phyloP scores from a whole-genome alignment of 805 yeast genomes.

The Saccharomycopsis fermentans region DNA sequence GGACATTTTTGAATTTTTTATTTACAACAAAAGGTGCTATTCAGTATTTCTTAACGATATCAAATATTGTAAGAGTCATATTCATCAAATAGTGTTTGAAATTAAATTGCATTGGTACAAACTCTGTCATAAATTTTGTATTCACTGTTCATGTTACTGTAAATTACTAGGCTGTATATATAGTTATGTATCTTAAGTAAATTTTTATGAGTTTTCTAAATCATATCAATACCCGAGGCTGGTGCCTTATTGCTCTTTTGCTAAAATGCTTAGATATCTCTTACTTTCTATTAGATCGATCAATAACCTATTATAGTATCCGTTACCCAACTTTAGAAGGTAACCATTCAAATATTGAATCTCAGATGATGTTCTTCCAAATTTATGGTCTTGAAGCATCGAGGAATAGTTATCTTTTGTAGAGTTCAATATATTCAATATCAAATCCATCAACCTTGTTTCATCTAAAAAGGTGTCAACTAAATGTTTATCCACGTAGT shows the following conservation, averaged over 20 bases:
- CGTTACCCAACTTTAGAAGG: slow-evolving; percentile 45
- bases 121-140: no score
- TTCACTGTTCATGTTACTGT: no score
- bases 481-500: slow-evolving; percentile 7
- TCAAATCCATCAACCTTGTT: slow-evolving; percentile 29
- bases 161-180: no score
- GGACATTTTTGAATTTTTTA: neutral
- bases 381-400: slow-evolving; percentile 43
- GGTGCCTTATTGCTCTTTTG: neutral
- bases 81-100: no score
- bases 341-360: slow-evolving; percentile 80
- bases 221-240: no score
- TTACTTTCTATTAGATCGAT: slow-evolving; percentile 12
- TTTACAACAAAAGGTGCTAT: neutral
- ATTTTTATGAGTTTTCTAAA: no score
- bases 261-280: slow-evolving; percentile 1
- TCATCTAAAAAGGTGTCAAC: slow-evolving; percentile 27
- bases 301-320: slow-evolving; percentile 21
- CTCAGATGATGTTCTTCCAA: slow-evolving; percentile 52
- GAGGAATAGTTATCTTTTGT: slow-evolving; percentile 48
- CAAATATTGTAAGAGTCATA: no score
- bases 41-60: neutral
- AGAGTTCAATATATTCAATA: slow-evolving; percentile 31
- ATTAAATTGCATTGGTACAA: no score
- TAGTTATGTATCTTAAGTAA: no score